Conservation (phyloP, 2,329 filamentous ascomycete species). For the Alternaria metachromatica region DNA sequence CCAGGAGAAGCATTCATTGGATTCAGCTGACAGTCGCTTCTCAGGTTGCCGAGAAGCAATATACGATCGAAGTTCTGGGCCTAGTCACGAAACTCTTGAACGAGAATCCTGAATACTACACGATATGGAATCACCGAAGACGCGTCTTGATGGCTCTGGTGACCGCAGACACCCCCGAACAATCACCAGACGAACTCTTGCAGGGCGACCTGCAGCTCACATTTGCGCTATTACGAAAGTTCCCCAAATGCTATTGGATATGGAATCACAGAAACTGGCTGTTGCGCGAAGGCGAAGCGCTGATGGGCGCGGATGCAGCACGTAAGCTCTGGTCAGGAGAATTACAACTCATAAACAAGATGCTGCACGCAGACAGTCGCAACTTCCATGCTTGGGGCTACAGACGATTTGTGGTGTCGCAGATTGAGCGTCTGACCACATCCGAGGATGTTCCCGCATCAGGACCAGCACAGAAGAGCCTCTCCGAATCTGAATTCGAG, state of each 20-base stretch:
- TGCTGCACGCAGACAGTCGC: conserved; percentile 83
- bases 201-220: conserved; percentile 80
- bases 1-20: not conserved
- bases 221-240: conserved; percentile 81
- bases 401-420: conserved; percentile 76
- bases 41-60: conserved; percentile 56
- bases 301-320: conserved; percentile 64
- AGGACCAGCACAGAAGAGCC: conserved; percentile 52
- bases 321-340: conserved; percentile 82
- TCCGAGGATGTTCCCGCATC: not conserved
- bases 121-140: conserved; percentile 88
- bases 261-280: conserved; percentile 96
- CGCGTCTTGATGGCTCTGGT: conserved; percentile 70
- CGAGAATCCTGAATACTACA: conserved; percentile 88
- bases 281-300: conserved; percentile 71
- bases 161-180: conserved; percentile 31
- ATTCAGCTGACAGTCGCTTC: not conserved
- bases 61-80: conserved; percentile 65
- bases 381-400: conserved; percentile 99
- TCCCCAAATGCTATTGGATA: conserved; percentile 99
- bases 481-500: conserved; percentile 81
- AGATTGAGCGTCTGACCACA: conserved; percentile 67
- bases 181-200: conserved; percentile 62
- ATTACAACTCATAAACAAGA: conserved; percentile 81
- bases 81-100: conserved; percentile 75